Evolutionary conservation across 345 rosid genomes (phyloP).

Genomic region (Psidium friedrichsthalianum): DNA sequence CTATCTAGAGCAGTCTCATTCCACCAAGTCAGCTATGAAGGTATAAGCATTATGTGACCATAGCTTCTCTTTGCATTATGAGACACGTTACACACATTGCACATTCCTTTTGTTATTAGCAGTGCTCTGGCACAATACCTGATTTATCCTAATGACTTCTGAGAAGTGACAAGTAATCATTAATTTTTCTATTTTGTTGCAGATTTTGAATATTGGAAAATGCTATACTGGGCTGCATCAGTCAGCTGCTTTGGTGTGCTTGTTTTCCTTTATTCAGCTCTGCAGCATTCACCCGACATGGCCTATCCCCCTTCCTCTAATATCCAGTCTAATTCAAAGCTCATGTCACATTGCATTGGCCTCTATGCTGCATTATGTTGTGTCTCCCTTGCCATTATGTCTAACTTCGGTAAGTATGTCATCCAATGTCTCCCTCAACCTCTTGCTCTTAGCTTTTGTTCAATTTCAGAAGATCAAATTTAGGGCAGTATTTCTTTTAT

Average conservation of each 20-base stretch:
- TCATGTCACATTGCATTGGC: conserved; percentile 33
- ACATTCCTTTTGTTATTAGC: background rate
- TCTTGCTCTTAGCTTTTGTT: background rate
- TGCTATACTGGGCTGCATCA: conserved; percentile 78
- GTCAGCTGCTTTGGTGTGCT: conserved; percentile 61
- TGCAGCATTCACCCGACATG: conserved; percentile 12
- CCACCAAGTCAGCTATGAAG: conserved; percentile 40
- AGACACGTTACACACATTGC: background rate
- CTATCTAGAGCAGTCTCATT: conserved; percentile 48
- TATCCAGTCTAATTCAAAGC: conserved; percentile 22
- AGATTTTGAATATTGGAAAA: conserved; percentile 18
- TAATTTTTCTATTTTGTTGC: background rate
- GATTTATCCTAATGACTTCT: background rate
- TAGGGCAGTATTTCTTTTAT: background rate
- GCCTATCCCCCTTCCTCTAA: conserved; percentile 9
- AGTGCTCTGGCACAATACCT: background rate
- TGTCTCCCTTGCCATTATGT: conserved; percentile 41
- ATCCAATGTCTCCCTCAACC: background rate
- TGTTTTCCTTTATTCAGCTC: conserved; percentile 33
- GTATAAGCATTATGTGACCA: conserved; percentile 9
- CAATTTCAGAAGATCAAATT: background rate
- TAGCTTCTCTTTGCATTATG: background rate
- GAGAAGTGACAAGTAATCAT: background rate
- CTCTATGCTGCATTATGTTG: conserved; percentile 38
- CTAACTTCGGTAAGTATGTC: conserved; percentile 34